Evolutionary conservation across 495 filamentous ascomycete species (phyloP).

Genomic region (Viridothelium virens): DNA sequence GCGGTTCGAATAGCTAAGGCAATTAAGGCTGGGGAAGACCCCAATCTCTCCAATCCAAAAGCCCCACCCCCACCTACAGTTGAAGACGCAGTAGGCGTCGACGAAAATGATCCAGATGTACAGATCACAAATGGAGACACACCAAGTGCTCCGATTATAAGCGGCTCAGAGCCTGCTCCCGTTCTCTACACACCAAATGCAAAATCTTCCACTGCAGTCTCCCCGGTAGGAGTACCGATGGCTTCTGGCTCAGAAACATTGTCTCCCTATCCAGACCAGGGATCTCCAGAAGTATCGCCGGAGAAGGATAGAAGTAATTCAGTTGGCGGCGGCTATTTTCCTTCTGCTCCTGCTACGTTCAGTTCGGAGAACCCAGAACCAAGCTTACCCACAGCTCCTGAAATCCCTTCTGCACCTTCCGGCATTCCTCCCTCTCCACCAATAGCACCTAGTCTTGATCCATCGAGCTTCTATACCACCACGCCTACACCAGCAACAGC

Average conservation of each 20-base stretch:
- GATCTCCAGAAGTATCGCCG: background rate
- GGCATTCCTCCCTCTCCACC: constrained; percentile 15
- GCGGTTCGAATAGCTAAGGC: constrained; percentile 85
- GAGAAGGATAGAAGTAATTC: constrained; percentile 26
- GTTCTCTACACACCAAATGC: background rate
- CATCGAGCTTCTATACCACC: constrained; percentile 19
- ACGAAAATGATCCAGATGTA: constrained; percentile 57
- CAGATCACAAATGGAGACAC: constrained; percentile 42
- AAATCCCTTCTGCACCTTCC: constrained; percentile 6
- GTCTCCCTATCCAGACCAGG: background rate
- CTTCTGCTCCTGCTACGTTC: constrained; percentile 38
- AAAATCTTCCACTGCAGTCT: background rate
- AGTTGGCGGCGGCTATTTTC: constrained; percentile 50
- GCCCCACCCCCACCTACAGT: constrained; percentile 38
- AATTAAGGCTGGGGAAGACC: constrained; percentile 82
- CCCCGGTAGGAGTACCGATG: background rate
- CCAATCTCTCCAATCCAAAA: constrained; percentile 78
- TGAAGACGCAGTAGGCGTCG: constrained; percentile 35
- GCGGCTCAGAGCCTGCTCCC: background rate
- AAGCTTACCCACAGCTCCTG: background rate
- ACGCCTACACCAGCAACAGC: constrained; percentile 2
- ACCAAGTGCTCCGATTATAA: background rate
- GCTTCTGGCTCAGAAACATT: background rate
- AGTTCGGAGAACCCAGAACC: constrained; percentile 24
- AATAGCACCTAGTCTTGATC: constrained; percentile 21